Percentiles rank a stretch among this genome's conserved stretches.
Conservation (phyloP, 768 basidiomycete species). For the Podaxis carcinomalis region DNA sequence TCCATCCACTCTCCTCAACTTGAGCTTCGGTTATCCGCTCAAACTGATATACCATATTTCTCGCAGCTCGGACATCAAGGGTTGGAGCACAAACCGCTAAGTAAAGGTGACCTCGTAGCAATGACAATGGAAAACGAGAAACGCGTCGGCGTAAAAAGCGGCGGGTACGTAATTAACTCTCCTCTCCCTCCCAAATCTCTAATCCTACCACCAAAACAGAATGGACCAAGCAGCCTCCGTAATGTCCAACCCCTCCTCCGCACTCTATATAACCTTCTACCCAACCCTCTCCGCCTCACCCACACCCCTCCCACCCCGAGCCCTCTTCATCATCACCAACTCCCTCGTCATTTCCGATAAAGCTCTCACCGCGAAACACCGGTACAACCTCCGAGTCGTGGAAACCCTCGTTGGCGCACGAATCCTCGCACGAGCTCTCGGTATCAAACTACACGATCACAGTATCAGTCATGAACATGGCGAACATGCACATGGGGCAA, state of each 20-base stretch:
- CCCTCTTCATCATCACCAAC: slow-evolving; percentile 76
- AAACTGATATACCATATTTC: not conserved
- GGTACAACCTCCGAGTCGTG: slow-evolving; percentile 91
- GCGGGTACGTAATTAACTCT: slow-evolving; percentile 48
- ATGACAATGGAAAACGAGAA: slow-evolving; percentile 85
- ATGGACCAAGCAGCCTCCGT: slow-evolving; percentile 93
- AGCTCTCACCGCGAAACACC: slow-evolving; percentile 64
- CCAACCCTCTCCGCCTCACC: slow-evolving; percentile 65
- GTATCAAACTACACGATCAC: slow-evolving; percentile 33
- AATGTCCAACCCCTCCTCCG: slow-evolving; percentile 64
- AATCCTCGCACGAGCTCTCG: slow-evolving; percentile 60
- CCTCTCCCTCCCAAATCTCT: not conserved
- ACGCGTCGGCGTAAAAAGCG: slow-evolving; percentile 76
- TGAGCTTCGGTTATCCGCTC: not conserved
- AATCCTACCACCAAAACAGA: slow-evolving; percentile 28
- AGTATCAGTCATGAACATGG: slow-evolving; percentile 12
- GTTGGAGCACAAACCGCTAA: slow-evolving; percentile 25
- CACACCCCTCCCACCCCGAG: slow-evolving; percentile 52
- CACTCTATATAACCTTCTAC: slow-evolving; percentile 80
- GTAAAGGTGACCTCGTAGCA: slow-evolving; percentile 69
- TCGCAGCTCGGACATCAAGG: not conserved
- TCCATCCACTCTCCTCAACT: not conserved
- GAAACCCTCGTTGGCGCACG: slow-evolving; percentile 82
- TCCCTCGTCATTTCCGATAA: slow-evolving; percentile 83
- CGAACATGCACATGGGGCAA: slow-evolving; percentile 16